A percentile compares a stretch with the other conserved stretches of the same genome.
These are phyloP conservation scores for Sesbania bispinosa DNA, from an alignment of 306 rosid genomes.

Conservation along the genomic window DNA sequence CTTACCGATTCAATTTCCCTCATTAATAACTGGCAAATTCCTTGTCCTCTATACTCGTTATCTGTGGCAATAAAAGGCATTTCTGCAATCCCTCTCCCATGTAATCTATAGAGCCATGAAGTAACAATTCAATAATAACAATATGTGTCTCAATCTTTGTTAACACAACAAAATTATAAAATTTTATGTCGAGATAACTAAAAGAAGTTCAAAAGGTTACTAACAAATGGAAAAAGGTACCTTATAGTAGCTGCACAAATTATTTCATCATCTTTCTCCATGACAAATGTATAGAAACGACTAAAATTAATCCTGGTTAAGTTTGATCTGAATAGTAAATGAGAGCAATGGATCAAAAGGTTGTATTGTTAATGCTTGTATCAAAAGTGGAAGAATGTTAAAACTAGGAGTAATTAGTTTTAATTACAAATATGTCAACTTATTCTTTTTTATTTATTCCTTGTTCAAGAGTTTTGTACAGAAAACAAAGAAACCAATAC, in stretches of 20 bases:
- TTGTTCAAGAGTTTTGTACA: no score
- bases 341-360: background rate
- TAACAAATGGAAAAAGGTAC: background rate
- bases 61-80: constrained; percentile 40
- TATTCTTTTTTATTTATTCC: no score
- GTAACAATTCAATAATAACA: background rate
- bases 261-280: constrained; percentile 37
- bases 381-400: no score
- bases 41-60: constrained; percentile 5
- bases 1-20: constrained; percentile 35
- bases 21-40: constrained; percentile 25
- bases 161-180: background rate
- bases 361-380: background rate
- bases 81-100: constrained; percentile 30
- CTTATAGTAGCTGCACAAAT: constrained; percentile 37
- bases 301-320: constrained; percentile 29
- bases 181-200: background rate
- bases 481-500: no score
- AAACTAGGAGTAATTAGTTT: no score
- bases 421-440: no score
- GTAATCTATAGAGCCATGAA: constrained; percentile 21
- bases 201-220: background rate
- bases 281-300: constrained; percentile 34
- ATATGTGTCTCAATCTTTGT: background rate
- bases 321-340: constrained; percentile 21